phyloP scores from a whole-genome alignment of 129 eudicot genomes.

The Pseudognaphalium luteoalbum region DNA sequence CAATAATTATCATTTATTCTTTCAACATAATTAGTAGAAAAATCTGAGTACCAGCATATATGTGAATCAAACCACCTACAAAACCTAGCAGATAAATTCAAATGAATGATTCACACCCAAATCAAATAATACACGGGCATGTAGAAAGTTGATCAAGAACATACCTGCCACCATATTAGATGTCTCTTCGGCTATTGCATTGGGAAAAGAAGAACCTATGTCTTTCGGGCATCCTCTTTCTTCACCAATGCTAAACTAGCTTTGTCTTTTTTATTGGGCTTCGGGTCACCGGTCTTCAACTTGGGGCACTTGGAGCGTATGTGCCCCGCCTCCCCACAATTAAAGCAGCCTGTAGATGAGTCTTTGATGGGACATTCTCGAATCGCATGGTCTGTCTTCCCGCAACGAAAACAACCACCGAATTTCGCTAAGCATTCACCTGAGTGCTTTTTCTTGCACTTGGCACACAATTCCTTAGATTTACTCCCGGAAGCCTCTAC shows the following conservation, averaged over 20 bases:
- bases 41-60: not conserved
- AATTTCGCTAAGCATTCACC: not conserved
- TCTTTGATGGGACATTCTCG: constrained; percentile 14
- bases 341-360: not conserved
- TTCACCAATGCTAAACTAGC: not conserved
- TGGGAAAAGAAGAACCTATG: too few species aligned
- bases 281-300: not conserved
- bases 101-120: not conserved
- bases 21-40: not conserved
- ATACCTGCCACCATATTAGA: not conserved
- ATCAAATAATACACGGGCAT: not conserved
- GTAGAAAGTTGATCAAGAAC: not conserved
- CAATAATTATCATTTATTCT: not conserved
- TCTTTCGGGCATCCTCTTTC: too few species aligned
- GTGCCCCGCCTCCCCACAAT: not conserved
- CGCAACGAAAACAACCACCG: constrained; percentile 18
- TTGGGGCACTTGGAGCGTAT: not conserved
- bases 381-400: constrained; percentile 16
- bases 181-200: not conserved
- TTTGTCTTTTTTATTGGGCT: not conserved
- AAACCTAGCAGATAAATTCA: not conserved
- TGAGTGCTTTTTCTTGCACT: not conserved
- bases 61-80: not conserved
- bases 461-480: not conserved
- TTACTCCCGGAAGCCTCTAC: not conserved